Base-by-base conservation (phyloP, 306 rosid genomes). In the Prunus padus region DNA sequence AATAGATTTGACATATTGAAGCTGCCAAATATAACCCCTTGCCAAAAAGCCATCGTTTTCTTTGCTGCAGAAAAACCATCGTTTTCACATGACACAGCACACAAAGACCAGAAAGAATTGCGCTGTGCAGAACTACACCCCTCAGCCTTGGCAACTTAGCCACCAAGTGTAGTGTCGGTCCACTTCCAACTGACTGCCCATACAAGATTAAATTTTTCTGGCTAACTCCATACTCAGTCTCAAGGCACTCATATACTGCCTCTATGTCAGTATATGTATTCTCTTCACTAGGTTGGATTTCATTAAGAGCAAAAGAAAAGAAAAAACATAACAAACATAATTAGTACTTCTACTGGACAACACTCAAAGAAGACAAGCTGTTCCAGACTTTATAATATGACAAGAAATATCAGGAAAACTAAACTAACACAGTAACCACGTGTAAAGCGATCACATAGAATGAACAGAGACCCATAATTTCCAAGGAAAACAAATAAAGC, bases 131-230 rank as follows among this genome's bases (percentile, higher is more conserved):
- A 84, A 96, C 99, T 20, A 96, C 89, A 5, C 99, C 99, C n/a
- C 97, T 85, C 75, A 96, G 85, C 81, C 99, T 84, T 1, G 99
- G 98, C 86, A 96, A 80, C 56, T 92, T 96, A 67, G 99, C 78
- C 18, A 98, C 99, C 92, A 96, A 88, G 77, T 96, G 99, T 75
- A 92, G 79, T 25, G 99, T 96, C 16, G 99, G 98, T 62, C 98
- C 99, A 67, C 98, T 96, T 78, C 99, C 99, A 75, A 96, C 97
- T 9, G 99, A 96, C 76, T 92, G 99, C 52, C 99, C 99, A 42
- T 96, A 96, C 82, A 92, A 88, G 86, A 96, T 90, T 28, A 96
- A 71, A 37, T 96, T 93, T 87, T 96, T 98, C 68, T 96, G 99
- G 88, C 98, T 83, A 59, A 92, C 92, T 76, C 99, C 99, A 71